phyloP scores from a whole-genome alignment of 2,329 filamentous ascomycete genomes.

The Cercospora sojina region DNA sequence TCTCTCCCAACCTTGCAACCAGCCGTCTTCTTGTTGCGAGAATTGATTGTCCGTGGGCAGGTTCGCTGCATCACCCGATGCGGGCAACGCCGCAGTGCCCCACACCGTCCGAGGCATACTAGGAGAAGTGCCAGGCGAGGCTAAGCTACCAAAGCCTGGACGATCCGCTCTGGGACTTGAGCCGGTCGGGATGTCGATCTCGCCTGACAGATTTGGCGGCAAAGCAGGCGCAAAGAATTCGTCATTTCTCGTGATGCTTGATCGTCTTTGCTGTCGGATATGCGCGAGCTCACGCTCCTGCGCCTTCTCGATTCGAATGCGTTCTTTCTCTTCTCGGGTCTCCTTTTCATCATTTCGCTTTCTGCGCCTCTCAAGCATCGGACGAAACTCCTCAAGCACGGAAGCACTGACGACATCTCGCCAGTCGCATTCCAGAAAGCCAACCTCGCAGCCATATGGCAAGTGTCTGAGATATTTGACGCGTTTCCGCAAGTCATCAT shows the following conservation, averaged over 20 bases:
- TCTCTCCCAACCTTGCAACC: conserved; percentile 80
- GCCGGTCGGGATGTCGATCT: conserved; percentile 27
- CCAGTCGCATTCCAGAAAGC: conserved; percentile 92
- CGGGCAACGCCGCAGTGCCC: conserved; percentile 73
- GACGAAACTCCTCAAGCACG: conserved; percentile 71
- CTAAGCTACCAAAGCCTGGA: conserved; percentile 65
- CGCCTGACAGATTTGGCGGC: conserved; percentile 34
- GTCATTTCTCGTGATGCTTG: conserved; percentile 51
- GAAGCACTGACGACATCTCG: conserved; percentile 78
- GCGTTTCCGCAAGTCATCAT: conserved; percentile 78
- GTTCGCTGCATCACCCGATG: conserved; percentile 54
- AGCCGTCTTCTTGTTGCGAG: conserved; percentile 68
- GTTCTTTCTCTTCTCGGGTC: conserved; percentile 79
- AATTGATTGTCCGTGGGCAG: conserved; percentile 41
- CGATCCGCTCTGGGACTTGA: conserved; percentile 57
- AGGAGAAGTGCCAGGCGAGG: conserved; percentile 78
- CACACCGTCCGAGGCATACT: conserved; percentile 78
- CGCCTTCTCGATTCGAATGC: conserved; percentile 75
- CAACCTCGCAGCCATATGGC: conserved; percentile 86
- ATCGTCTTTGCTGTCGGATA: conserved; percentile 59
- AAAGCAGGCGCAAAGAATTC: conserved; percentile 33
- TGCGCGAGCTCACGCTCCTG: conserved; percentile 70
- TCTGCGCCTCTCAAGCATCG: conserved; percentile 72
- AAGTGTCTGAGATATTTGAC: conserved; percentile 86
- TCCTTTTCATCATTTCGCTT: conserved; percentile 81